Conservation (phyloP, 2,329 filamentous ascomycete species). For the Plectosphaerella plurivora region DNA sequence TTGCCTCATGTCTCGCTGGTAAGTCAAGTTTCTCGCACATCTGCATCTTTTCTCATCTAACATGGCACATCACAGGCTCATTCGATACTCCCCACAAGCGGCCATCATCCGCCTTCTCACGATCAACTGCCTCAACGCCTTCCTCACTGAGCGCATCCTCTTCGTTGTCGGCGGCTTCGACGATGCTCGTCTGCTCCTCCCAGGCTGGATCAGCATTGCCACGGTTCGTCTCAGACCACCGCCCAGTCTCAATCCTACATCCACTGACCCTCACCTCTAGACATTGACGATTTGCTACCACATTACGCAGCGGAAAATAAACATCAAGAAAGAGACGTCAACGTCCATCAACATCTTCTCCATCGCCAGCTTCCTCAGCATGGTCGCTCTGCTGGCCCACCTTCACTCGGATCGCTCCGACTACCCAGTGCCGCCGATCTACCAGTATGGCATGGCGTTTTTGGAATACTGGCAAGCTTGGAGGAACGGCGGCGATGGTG, state of each 20-base stretch:
- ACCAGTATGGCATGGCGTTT: conserved; percentile 16
- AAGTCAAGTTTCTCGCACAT: conserved; percentile 17
- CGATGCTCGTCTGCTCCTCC: conserved; percentile 66
- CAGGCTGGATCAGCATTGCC: conserved; percentile 74
- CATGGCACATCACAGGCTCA: conserved; percentile 50
- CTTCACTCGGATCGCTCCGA: conserved; percentile 59
- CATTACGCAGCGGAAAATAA: conserved; percentile 72
- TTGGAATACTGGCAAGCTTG: not conserved
- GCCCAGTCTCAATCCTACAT: not conserved
- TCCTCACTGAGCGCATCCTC: conserved; percentile 68
- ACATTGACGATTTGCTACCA: conserved; percentile 73
- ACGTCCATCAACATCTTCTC: conserved; percentile 75
- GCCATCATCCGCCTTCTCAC: conserved; percentile 76
- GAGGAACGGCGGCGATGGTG: not conserved
- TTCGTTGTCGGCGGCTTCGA: conserved; percentile 65
- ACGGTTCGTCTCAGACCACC: conserved; percentile 44
- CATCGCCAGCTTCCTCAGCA: conserved; percentile 70
- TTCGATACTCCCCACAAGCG: conserved; percentile 78
- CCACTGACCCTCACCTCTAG: conserved; percentile 28
- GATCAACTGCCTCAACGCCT: conserved; percentile 70
- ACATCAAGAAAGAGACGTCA: conserved; percentile 73
- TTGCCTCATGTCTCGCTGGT: conserved; percentile 81
- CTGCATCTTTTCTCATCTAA: conserved; percentile 1
- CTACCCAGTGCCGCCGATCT: conserved; percentile 55
- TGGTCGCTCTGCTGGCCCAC: conserved; percentile 64